These are phyloP conservation scores for Lipomyces sp. DNA, from an alignment of 805 yeast species.

Conservation along the genomic window DNA sequence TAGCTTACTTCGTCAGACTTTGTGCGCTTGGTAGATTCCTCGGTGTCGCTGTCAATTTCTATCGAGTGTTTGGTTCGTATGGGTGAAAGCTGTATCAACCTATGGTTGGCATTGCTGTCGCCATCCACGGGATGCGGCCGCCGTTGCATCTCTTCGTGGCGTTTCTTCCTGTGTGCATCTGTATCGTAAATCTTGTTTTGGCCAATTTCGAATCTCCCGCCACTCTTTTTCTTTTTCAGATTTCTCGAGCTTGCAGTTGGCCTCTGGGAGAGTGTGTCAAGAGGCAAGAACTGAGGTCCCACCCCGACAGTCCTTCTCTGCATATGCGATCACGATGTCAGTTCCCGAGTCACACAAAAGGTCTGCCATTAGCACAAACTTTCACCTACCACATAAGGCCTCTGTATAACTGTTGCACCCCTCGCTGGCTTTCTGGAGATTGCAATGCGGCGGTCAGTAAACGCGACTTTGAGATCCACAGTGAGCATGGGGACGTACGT, in stretches of 20 bases:
- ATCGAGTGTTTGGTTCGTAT: background rate
- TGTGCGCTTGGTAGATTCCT: background rate
- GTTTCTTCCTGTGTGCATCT: background rate
- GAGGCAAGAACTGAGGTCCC: background rate
- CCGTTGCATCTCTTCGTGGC: background rate
- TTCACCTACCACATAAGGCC: too few relatives aligned
- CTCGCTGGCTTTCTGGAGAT: too few relatives aligned
- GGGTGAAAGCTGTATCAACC: background rate
- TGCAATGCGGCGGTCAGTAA: too few relatives aligned
- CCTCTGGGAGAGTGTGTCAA: background rate
- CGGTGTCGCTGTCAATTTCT: conserved; percentile 1
- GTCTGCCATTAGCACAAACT: too few relatives aligned
- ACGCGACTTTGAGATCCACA: too few relatives aligned
- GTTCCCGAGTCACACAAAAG: too few relatives aligned
- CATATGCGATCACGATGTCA: too few relatives aligned
- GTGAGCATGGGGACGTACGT: too few relatives aligned
- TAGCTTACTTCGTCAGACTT: too few relatives aligned
- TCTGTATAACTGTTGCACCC: too few relatives aligned
- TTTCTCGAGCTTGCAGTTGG: background rate
- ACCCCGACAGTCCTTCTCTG: background rate
- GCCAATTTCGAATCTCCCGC: background rate
- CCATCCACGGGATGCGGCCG: background rate
- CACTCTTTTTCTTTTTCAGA: background rate
- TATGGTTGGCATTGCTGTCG: background rate
- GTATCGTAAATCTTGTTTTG: background rate